Conservation (phyloP, 2,329 filamentous ascomycete genomes). For the Endoconidiophora polonica region DNA sequence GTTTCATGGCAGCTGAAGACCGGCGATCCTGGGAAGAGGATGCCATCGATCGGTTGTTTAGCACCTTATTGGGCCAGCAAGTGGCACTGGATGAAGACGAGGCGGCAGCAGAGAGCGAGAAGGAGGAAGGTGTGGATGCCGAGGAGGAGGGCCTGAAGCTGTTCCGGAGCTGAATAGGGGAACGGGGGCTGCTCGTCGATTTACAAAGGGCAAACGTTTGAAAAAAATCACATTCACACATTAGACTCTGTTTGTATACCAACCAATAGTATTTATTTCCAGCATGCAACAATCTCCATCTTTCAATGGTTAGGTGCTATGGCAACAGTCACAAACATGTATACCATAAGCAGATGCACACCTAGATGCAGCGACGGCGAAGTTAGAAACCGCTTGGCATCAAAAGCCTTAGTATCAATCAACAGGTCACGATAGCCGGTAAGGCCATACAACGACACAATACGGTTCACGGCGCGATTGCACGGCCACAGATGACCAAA, state of each 20-base stretch:
- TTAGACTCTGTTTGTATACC: conserved; percentile 4
- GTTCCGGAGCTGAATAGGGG: conserved; percentile 27
- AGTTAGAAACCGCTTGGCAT: conserved; percentile 19
- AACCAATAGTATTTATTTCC: conserved; percentile 3
- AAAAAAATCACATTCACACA: no score
- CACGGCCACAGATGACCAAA: conserved; percentile 34
- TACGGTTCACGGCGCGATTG: conserved; percentile 24
- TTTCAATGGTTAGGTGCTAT: neutral
- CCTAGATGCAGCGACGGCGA: conserved; percentile 30
- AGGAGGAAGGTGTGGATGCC: conserved; percentile 32
- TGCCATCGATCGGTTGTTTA: conserved; percentile 64
- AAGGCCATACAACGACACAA: conserved; percentile 15
- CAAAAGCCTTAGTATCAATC: no score
- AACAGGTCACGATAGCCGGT: conserved; percentile 13
- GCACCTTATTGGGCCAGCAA: conserved; percentile 56
- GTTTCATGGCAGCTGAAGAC: conserved; percentile 92
- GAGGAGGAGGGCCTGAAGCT: conserved; percentile 37
- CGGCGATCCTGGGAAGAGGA: conserved; percentile 61
- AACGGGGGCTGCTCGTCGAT: conserved; percentile 2
- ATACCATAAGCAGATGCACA: conserved; percentile 25
- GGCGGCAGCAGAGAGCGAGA: conserved; percentile 32
- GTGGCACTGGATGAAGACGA: conserved; percentile 46
- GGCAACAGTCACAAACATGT: conserved; percentile 19
- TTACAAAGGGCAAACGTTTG: conserved; percentile 4
- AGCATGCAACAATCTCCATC: neutral